Conservation (phyloP, 805 yeast genomes). For the Suhomyces sp. region DNA sequence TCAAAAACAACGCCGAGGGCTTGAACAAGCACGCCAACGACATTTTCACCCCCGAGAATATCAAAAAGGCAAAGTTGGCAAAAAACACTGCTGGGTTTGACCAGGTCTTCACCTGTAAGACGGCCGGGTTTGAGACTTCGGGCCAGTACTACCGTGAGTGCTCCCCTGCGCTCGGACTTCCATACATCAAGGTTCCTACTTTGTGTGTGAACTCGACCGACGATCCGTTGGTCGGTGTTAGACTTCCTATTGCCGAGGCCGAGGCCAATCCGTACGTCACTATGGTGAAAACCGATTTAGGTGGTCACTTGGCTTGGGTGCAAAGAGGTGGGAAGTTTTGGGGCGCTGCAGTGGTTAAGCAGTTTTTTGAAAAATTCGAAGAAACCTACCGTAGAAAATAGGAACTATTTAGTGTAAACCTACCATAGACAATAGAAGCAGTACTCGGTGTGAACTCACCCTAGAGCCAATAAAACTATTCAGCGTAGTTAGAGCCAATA, state of each 20-base stretch:
- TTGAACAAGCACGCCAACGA: slow-evolving; percentile 28
- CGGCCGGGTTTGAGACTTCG: slow-evolving; percentile 64
- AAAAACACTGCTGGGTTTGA: slow-evolving; percentile 58
- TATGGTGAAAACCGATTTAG: slow-evolving; percentile 58
- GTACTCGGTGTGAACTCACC: no score
- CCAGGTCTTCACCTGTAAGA: slow-evolving; percentile 57
- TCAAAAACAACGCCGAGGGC: slow-evolving; percentile 34
- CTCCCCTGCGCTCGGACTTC: slow-evolving; percentile 53
- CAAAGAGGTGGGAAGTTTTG: slow-evolving; percentile 60
- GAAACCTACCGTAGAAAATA: neutral
- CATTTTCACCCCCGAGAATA: slow-evolving; percentile 22
- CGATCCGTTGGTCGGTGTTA: slow-evolving; percentile 67
- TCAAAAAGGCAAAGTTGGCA: slow-evolving; percentile 15
- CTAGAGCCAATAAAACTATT: no score
- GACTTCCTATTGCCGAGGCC: slow-evolving; percentile 53
- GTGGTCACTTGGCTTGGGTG: slow-evolving; percentile 87
- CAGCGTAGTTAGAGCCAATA: no score
- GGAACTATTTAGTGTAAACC: neutral
- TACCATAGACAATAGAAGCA: neutral
- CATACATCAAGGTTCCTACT: slow-evolving; percentile 58
- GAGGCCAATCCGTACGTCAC: slow-evolving; percentile 56
- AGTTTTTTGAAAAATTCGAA: slow-evolving; percentile 27
- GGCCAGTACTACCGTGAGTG: slow-evolving; percentile 64
- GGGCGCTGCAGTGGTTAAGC: slow-evolving; percentile 43
- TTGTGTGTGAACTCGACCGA: slow-evolving; percentile 63